Percentiles rank a stretch among this genome's conserved stretches.
Conservation (phyloP, 495 filamentous ascomycete genomes). For the Penicillium crystallinum region DNA sequence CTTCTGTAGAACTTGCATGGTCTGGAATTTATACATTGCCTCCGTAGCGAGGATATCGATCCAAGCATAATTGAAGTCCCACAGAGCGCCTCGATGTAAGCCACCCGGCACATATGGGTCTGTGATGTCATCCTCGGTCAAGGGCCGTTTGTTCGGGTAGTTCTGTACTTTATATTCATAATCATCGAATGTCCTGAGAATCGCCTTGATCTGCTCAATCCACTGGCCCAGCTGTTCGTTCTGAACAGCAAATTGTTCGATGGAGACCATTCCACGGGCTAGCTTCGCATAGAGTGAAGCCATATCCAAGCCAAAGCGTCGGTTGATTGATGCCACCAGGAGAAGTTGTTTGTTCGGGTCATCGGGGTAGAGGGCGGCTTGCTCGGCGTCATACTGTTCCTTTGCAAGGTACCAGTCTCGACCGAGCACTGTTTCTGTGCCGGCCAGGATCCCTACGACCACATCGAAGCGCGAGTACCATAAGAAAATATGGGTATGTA, state of each 20-base stretch:
- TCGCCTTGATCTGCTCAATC: slow-evolving; percentile 51
- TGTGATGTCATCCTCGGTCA: slow-evolving; percentile 60
- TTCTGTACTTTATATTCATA: slow-evolving; percentile 53
- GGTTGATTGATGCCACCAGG: slow-evolving; percentile 56
- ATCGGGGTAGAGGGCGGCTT: slow-evolving; percentile 54
- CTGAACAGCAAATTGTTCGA: slow-evolving; percentile 59
- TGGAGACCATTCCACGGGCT: slow-evolving; percentile 55
- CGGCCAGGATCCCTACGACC: slow-evolving; percentile 75
- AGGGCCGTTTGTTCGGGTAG: slow-evolving; percentile 46
- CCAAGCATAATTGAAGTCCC: slow-evolving; percentile 65
- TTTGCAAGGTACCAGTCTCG: slow-evolving; percentile 74
- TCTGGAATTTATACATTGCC: slow-evolving; percentile 75
- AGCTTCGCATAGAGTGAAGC: slow-evolving; percentile 68
- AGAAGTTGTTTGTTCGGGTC: slow-evolving; percentile 63
- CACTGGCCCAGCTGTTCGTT: slow-evolving; percentile 51
- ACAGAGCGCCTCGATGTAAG: slow-evolving; percentile 64
- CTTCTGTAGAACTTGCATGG: slow-evolving; percentile 47
- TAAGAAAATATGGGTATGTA: slow-evolving; percentile 63
- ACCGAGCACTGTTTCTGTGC: slow-evolving; percentile 64
- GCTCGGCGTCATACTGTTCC: slow-evolving; percentile 56
- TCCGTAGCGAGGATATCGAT: slow-evolving; percentile 74
- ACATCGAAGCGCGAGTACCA: slow-evolving; percentile 94
- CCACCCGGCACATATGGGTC: slow-evolving; percentile 64
- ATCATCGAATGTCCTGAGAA: slow-evolving; percentile 57
- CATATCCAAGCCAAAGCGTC: slow-evolving; percentile 76